phyloP scores from a whole-genome alignment of 352 stramenopile species.

The Phytophthora aleatoria region DNA sequence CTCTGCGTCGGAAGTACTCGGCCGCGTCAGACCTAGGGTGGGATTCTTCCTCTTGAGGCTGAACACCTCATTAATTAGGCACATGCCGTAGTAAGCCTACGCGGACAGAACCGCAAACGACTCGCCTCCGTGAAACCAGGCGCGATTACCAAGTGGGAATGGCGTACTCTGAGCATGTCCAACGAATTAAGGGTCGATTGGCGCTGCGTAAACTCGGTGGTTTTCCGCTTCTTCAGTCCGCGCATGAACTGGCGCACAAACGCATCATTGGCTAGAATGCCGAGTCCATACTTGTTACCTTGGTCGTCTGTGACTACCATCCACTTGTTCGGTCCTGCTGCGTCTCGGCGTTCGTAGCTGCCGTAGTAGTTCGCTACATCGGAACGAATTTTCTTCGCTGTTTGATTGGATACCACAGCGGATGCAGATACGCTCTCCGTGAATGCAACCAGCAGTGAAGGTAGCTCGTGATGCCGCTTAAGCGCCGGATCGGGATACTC shows the following conservation, averaged over 20 bases:
- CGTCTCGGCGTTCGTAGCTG: background rate
- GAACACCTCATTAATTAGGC: constrained; percentile 15
- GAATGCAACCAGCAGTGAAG: too few relatives aligned
- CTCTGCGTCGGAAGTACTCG: background rate
- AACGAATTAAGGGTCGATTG: constrained; percentile 10
- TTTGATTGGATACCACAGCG: constrained; percentile 6
- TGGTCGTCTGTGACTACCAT: constrained; percentile 2
- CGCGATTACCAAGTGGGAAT: constrained; percentile 3
- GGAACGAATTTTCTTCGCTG: constrained; percentile 9
- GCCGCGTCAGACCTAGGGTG: constrained; percentile 4
- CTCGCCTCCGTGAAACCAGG: constrained; percentile 3
- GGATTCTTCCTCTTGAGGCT: constrained; percentile 12
- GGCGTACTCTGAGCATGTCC: background rate
- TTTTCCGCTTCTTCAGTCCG: constrained; percentile 5
- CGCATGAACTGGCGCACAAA: constrained; percentile 13
- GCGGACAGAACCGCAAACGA: constrained; percentile 5
- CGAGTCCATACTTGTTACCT: constrained; percentile 2
- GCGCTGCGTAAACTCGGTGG: constrained; percentile 4
- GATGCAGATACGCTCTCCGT: constrained; percentile 8
- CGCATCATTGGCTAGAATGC: background rate
- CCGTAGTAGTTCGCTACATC: constrained; percentile 12
- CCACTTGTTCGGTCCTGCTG: constrained; percentile 4
- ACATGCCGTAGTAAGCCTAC: constrained; percentile 12
- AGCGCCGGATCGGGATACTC: constrained; percentile 13
- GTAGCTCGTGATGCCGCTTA: background rate